phyloP scores from a whole-genome alignment of 2,329 filamentous ascomycete genomes.

The Penicillium verrucosum region DNA sequence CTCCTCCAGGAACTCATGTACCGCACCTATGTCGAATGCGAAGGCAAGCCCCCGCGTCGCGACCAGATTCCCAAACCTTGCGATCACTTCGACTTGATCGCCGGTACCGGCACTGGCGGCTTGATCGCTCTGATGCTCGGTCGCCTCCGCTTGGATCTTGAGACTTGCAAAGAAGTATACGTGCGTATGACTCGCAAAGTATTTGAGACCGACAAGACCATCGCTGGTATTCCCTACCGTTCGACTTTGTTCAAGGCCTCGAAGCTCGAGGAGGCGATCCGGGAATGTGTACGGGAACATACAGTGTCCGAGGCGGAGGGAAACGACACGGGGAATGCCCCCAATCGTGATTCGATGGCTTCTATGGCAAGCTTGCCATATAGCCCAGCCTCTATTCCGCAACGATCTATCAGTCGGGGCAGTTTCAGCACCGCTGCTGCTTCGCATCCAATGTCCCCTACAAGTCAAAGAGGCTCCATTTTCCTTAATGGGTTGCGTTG shows the following conservation, averaged over 20 bases:
- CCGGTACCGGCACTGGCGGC: constrained; percentile 90
- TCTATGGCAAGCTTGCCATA: constrained; percentile 50
- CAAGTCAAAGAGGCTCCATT: constrained; percentile 52
- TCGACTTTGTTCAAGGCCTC: constrained; percentile 96
- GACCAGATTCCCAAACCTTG: constrained; percentile 94
- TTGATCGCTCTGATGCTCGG: constrained; percentile 97
- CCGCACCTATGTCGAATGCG: constrained; percentile 86
- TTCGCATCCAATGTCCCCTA: constrained; percentile 56
- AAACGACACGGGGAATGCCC: constrained; percentile 60
- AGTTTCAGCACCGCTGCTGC: constrained; percentile 79
- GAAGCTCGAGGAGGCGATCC: constrained; percentile 89
- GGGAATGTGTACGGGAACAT: constrained; percentile 79
- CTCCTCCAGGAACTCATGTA: constrained; percentile 98
- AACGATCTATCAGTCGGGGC: constrained; percentile 71
- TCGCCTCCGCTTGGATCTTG: constrained; percentile 81
- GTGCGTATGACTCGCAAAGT: constrained; percentile 91
- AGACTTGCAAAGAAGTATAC: constrained; percentile 97
- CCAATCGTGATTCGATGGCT: constrained; percentile 46
- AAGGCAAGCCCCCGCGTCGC: constrained; percentile 83
- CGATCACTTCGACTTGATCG: constrained; percentile 97
- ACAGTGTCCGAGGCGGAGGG: constrained; percentile 78
- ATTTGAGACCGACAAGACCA: constrained; percentile 97
- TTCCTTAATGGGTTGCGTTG: constrained; percentile 50
- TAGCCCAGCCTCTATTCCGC: constrained; percentile 39
- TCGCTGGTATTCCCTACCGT: constrained; percentile 90